These are phyloP conservation scores for Nematocida displodere DNA, from an alignment of 371 early-diverging fungal genomes.

Conservation along the genomic window DNA sequence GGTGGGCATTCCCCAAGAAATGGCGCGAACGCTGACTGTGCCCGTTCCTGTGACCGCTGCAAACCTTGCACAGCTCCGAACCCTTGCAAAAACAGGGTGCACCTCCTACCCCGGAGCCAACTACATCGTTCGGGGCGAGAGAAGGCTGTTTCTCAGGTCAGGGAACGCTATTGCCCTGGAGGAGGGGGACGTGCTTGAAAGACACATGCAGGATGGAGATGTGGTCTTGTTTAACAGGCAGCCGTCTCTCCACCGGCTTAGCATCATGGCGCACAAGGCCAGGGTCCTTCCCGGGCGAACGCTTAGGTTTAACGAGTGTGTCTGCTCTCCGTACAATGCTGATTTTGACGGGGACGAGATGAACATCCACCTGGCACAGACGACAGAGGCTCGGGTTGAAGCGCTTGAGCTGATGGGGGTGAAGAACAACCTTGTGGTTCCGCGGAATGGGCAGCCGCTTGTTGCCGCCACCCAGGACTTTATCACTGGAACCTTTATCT, in stretches of 20 bases:
- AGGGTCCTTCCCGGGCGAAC: slow-evolving; percentile 90
- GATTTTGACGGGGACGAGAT: slow-evolving; percentile 99
- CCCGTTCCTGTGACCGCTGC: slow-evolving; percentile 82
- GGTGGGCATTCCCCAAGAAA: slow-evolving; percentile 83
- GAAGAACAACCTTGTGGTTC: slow-evolving; percentile 88
- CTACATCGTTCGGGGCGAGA: slow-evolving; percentile 69
- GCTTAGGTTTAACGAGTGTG: slow-evolving; percentile 96
- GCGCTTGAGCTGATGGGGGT: slow-evolving; percentile 89
- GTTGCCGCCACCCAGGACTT: slow-evolving; percentile 99
- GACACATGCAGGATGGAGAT: slow-evolving; percentile 88
- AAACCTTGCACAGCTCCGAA: slow-evolving; percentile 76
- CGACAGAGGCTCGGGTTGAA: slow-evolving; percentile 92
- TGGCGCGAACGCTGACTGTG: slow-evolving; percentile 89
- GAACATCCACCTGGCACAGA: slow-evolving; percentile 99
- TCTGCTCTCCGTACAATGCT: slow-evolving; percentile 96
- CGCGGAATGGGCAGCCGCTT: slow-evolving; percentile 90
- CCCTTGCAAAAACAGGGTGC: slow-evolving; percentile 75
- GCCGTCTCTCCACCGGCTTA: slow-evolving; percentile 92
- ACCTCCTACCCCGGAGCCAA: slow-evolving; percentile 88
- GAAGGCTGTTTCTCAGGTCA: slow-evolving; percentile 59
- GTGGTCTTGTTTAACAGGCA: slow-evolving; percentile 98
- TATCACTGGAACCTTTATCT: slow-evolving; percentile 84
- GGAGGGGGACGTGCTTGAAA: slow-evolving; percentile 86
- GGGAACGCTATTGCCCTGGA: slow-evolving; percentile 68
- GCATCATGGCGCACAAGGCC: slow-evolving; percentile 88